Conservation (phyloP, 1,139 yeast species). For the Scheffersomyces illinoinensis region DNA sequence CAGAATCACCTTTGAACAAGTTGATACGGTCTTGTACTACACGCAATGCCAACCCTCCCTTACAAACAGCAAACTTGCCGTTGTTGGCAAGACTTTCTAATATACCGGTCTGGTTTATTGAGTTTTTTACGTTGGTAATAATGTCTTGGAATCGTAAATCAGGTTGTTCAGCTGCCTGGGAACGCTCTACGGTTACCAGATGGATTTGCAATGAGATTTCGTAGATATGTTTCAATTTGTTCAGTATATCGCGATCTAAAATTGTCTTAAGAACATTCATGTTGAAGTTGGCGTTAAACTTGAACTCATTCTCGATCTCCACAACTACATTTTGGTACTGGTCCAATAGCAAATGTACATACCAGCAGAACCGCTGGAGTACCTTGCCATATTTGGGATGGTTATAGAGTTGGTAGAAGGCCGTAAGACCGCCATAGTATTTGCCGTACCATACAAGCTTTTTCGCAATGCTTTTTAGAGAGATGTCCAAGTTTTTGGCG, state of each 20-base stretch:
- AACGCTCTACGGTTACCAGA: constrained; percentile 30
- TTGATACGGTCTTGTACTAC: constrained; percentile 61
- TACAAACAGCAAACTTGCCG: constrained; percentile 55
- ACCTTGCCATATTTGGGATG: constrained; percentile 63
- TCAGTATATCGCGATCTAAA: constrained; percentile 30
- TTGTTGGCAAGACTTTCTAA: constrained; percentile 54
- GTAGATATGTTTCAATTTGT: constrained; percentile 53
- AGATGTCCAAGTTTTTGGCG: constrained; percentile 70
- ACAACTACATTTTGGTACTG: constrained; percentile 51
- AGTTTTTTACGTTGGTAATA: constrained; percentile 23
- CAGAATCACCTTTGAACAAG: constrained; percentile 65
- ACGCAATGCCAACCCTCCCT: constrained; percentile 67
- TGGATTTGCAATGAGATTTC: constrained; percentile 52
- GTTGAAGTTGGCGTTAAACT: constrained; percentile 38
- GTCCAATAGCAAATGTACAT: constrained; percentile 51
- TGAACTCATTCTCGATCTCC: constrained; percentile 55
- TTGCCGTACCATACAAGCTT: constrained; percentile 64
- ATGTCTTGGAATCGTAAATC: constrained; percentile 9
- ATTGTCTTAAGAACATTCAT: constrained; percentile 35
- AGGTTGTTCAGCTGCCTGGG: constrained; percentile 6
- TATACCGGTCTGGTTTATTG: constrained; percentile 40
- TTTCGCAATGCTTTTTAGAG: constrained; percentile 72
- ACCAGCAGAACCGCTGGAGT: constrained; percentile 69
- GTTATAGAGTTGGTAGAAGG: constrained; percentile 61
- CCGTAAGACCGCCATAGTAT: constrained; percentile 53